Percentiles rank a stretch among this genome's conserved stretches.
Conservation (phyloP, 176 grass and related monocot species). For the Aegilops sharonensis region DNA sequence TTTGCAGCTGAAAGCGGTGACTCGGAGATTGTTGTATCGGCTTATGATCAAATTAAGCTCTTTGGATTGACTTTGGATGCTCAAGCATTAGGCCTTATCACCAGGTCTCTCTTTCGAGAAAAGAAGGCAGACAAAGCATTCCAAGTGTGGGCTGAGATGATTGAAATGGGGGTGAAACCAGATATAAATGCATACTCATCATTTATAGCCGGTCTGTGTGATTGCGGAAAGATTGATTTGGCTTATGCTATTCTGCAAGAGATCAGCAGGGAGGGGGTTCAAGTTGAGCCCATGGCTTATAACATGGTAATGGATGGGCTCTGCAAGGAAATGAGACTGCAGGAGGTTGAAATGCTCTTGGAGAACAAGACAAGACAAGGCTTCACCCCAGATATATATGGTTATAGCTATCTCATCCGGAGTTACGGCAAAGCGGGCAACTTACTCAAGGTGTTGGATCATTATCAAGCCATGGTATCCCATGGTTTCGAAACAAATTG, state of each 20-base stretch:
- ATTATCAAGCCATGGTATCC: constrained; percentile 52
- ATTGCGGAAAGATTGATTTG: constrained; percentile 42
- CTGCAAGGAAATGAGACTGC: constrained; percentile 66
- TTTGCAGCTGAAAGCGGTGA: constrained; percentile 34
- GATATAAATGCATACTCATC: constrained; percentile 44
- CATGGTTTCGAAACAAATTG: constrained; percentile 56
- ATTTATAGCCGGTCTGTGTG: constrained; percentile 53
- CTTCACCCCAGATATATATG: constrained; percentile 37
- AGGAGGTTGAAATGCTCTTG: constrained; percentile 72
- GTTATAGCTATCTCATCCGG: constrained; percentile 61
- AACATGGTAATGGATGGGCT: constrained; percentile 73
- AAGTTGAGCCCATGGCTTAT: constrained; percentile 49
- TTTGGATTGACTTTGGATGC: constrained; percentile 35
- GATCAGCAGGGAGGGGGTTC: constrained; percentile 31
- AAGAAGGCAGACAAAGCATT: constrained; percentile 49
- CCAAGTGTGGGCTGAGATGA: constrained; percentile 44
- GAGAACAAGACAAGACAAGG: constrained; percentile 47
- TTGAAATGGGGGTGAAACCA: constrained; percentile 50
- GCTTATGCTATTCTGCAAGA: constrained; percentile 51
- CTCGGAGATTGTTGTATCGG: constrained; percentile 24
- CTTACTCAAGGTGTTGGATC: constrained; percentile 49
- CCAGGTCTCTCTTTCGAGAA: constrained; percentile 51
- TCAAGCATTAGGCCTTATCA: constrained; percentile 45
- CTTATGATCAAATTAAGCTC: constrained; percentile 54
- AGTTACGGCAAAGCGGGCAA: constrained; percentile 56